These are phyloP conservation scores for Amanita phalloides DNA, from an alignment of 768 basidiomycete genomes.

Conservation along the genomic window DNA sequence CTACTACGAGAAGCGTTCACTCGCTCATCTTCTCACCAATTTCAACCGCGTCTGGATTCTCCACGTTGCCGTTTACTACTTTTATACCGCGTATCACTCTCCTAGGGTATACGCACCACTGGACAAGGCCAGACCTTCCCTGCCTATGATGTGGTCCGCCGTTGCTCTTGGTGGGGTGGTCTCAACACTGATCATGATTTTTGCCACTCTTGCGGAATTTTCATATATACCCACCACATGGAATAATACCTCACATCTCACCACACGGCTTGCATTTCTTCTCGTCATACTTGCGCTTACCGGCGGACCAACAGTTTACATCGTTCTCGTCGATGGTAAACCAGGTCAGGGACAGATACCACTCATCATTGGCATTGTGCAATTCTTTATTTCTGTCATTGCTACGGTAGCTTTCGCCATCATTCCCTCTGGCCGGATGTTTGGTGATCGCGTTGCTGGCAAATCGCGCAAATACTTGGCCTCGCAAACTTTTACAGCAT, in stretches of 20 bases:
- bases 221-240: slow-evolving; percentile 96
- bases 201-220: slow-evolving; percentile 90
- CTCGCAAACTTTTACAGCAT: slow-evolving; percentile 97
- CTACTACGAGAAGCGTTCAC: slow-evolving; percentile 93
- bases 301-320: slow-evolving; percentile 88
- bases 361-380: slow-evolving; percentile 85
- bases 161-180: slow-evolving; percentile 94
- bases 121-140: slow-evolving; percentile 54
- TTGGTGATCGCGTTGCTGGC: slow-evolving; percentile 95
- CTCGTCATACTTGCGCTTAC: slow-evolving; percentile 89
- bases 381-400: slow-evolving; percentile 85
- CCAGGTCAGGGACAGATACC: slow-evolving; percentile 55
- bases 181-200: slow-evolving; percentile 87
- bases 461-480: slow-evolving; percentile 98
- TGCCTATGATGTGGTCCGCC: slow-evolving; percentile 92
- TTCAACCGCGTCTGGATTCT: slow-evolving; percentile 99
- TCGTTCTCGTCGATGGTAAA: slow-evolving; percentile 72
- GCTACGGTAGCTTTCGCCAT: slow-evolving; percentile 78
- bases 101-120: slow-evolving; percentile 80
- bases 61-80: slow-evolving; percentile 90
- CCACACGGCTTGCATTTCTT: slow-evolving; percentile 87
- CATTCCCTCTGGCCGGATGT: slow-evolving; percentile 95
- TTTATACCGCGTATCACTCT: slow-evolving; percentile 96
- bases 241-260: slow-evolving; percentile 97
- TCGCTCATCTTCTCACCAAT: slow-evolving; percentile 90